Conservation (phyloP, 768 basidiomycete species). For the Tylopilus felleus region DNA sequence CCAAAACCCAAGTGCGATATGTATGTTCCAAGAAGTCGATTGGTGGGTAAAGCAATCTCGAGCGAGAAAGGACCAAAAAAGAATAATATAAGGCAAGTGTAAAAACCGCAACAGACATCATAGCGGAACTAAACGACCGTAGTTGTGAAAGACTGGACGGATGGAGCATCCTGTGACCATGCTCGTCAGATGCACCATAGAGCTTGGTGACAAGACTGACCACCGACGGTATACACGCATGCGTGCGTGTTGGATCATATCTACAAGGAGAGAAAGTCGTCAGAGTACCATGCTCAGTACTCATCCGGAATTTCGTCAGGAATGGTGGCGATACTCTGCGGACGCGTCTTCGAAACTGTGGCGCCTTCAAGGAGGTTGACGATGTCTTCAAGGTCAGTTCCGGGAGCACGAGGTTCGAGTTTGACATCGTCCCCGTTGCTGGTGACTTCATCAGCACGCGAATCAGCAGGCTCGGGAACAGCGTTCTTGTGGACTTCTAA, state of each 20-base stretch:
- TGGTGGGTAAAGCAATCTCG: conserved; percentile 8
- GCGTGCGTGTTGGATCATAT: conserved; percentile 18
- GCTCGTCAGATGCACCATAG: neutral
- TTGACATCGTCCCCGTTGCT: conserved; percentile 10
- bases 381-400: conserved; percentile 57
- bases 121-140: conserved; percentile 34
- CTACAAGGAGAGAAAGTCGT: conserved; percentile 17
- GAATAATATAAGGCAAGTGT: conserved; percentile 14
- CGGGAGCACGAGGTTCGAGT: conserved; percentile 10
- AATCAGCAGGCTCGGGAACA: conserved; percentile 10
- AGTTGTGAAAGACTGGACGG: conserved; percentile 24
- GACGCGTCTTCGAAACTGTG: conserved; percentile 37
- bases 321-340: conserved; percentile 45
- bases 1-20: conserved; percentile 4
- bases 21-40: neutral
- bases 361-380: conserved; percentile 58
- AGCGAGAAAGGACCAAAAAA: conserved; percentile 16
- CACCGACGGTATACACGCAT: conserved; percentile 25
- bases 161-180: conserved; percentile 6
- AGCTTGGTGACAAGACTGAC: conserved; percentile 5
- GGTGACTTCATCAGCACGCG: conserved; percentile 3
- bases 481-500: conserved; percentile 8
- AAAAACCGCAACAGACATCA: conserved; percentile 22
- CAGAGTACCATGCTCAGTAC: conserved; percentile 34
- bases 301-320: conserved; percentile 57